A percentile compares a stretch with the other conserved stretches of the same genome.
These are phyloP conservation scores for Trichoderma simmonsii DNA, from an alignment of 2,329 filamentous ascomycete species.

Conservation along the genomic window DNA sequence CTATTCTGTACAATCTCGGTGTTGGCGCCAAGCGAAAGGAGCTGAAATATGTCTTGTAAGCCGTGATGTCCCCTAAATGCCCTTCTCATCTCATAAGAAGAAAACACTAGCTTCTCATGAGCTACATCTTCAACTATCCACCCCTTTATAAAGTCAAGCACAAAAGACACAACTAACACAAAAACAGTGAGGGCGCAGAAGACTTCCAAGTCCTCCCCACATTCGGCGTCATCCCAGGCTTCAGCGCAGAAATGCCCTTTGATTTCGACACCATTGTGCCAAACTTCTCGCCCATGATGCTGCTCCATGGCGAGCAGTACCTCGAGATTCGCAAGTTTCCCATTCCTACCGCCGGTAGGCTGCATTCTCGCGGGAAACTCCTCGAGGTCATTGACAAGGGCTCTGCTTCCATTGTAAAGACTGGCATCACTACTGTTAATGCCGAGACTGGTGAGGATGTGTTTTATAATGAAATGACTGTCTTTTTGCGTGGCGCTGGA, in stretches of 20 bases:
- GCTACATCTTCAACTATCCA: too few relatives aligned
- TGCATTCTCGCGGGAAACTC: constrained; percentile 73
- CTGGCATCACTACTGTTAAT: constrained; percentile 77
- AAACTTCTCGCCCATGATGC: constrained; percentile 98
- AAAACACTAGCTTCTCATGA: too few relatives aligned
- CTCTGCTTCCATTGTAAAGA: constrained; percentile 77
- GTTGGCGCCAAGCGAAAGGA: constrained; percentile 89
- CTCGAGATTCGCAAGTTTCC: constrained; percentile 92
- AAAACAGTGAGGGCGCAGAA: constrained; percentile 70
- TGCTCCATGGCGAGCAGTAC: constrained; percentile 97
- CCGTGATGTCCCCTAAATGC: neutral
- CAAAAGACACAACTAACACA: neutral
- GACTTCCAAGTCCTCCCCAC: constrained; percentile 92
- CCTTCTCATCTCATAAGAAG: neutral
- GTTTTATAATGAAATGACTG: constrained; percentile 95
- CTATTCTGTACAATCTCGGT: constrained; percentile 93
- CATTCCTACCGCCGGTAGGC: constrained; percentile 77
- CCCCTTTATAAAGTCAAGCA: too few relatives aligned
- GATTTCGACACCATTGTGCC: constrained; percentile 78
- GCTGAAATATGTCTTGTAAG: constrained; percentile 74
- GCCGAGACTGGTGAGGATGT: constrained; percentile 82
- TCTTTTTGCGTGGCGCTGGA: constrained; percentile 87
- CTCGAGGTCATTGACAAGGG: constrained; percentile 97
- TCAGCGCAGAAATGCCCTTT: constrained; percentile 79
- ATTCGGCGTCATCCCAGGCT: constrained; percentile 95